Base-by-base conservation (phyloP, 2,329 filamentous ascomycete species). In the Xylariaceae sp. region DNA sequence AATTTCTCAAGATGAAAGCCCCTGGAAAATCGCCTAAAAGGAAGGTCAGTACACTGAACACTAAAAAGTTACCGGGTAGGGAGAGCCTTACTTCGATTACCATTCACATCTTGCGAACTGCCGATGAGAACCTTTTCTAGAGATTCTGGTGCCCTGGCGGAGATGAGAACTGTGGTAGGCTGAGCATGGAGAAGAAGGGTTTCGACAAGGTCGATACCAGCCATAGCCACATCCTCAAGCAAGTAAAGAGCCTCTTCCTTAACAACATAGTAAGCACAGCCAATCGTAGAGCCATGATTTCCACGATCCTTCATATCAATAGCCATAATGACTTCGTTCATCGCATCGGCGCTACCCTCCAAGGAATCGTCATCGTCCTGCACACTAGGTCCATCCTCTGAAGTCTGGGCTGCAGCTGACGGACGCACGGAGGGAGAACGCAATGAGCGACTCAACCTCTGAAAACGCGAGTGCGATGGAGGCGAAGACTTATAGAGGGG, bases 241-340 rank as follows among this genome's bases (percentile, higher is more conserved):
- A 96, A 79, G 60, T 83, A 88, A 2, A 97, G 73, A 41, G 80
- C 84, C 67, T 89, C 86, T 45, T 91, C 84, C 30, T 80, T 76
- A 4, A 87, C 85, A 51, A 87, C 78, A 70, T 93, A 96, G 70
- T 93, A 96, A 51, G 90, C 88, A 72, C 92, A 97, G 0, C 93
- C 93, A 15, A 96, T 79, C 0, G 82, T 86, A 0, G 83, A 64
- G 23, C 64, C 61, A 10, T 47, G 60, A 17, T 52, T 47, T 34
- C 64, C 85, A 35, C 83, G 81, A n/a, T 86, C 82, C 62, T 82
- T 85, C 71, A 93, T 79, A 60, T 95, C 86, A 23, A 96, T 77
- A 0, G 90, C 89, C 85, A 96, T 90, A 59, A 96, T 82, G 30
- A 91, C 75, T 69, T 94, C 89, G 58, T 83, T 82, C 44, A 86